Evolutionary conservation across 495 filamentous ascomycete species (phyloP).

Genomic region (Neurospora sp.): DNA sequence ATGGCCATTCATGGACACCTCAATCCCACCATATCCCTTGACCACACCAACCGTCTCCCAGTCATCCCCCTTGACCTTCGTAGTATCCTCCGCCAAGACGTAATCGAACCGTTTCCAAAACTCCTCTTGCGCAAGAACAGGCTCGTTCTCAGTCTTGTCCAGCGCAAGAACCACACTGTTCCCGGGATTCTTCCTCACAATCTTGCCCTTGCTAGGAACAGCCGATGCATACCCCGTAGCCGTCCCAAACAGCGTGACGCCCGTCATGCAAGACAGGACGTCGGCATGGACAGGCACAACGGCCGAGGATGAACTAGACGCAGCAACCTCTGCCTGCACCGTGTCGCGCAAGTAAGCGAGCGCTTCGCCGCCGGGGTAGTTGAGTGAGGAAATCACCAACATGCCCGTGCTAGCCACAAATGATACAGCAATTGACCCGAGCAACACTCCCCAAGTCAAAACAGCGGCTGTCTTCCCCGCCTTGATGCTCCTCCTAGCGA

Average conservation of each 20-base stretch:
- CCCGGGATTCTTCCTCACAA: neutral
- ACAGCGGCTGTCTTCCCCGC: constrained; percentile 33
- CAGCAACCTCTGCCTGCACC: constrained; percentile 26
- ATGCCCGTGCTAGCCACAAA: constrained; percentile 52
- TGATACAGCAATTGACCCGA: constrained; percentile 46
- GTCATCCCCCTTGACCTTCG: constrained; percentile 38
- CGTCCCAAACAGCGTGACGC: constrained; percentile 72
- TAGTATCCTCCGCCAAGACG: constrained; percentile 59
- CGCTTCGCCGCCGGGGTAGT: constrained; percentile 81
- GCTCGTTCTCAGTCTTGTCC: constrained; percentile 56
- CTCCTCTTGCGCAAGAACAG: constrained; percentile 40
- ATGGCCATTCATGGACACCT: constrained; percentile 43
- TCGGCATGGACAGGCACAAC: constrained; percentile 60
- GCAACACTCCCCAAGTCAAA: constrained; percentile 45
- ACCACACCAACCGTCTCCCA: constrained; percentile 68
- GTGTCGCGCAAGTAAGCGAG: constrained; percentile 43
- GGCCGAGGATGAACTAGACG: constrained; percentile 13
- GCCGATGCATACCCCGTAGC: constrained; percentile 8
- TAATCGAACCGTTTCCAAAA: constrained; percentile 87
- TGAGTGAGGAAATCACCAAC: constrained; percentile 64
- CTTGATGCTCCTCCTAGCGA: constrained; percentile 61
- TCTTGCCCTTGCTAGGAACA: neutral
- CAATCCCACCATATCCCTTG: constrained; percentile 60
- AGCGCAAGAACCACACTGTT: constrained; percentile 24
- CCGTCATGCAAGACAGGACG: constrained; percentile 86